Conservation (phyloP, 1,139 yeast genomes). For the Pichia sp. region DNA sequence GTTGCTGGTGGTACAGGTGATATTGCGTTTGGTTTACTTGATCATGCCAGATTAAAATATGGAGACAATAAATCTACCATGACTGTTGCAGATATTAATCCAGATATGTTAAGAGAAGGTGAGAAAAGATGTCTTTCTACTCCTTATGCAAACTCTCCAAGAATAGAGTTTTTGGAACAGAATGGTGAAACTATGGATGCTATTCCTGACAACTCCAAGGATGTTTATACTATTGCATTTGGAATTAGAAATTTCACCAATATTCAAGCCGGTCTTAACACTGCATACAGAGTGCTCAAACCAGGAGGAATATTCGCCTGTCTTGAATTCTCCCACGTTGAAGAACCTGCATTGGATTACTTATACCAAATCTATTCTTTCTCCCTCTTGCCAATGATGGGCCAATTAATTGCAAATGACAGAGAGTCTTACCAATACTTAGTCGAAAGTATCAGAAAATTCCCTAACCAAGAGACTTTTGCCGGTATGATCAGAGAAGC, state of each 20-base stretch:
- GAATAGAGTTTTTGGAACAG: conserved; percentile 79
- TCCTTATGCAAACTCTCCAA: conserved; percentile 38
- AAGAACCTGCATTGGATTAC: conserved; percentile 65
- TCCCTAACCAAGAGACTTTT: conserved; percentile 89
- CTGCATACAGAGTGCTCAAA: conserved; percentile 89
- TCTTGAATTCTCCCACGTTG: conserved; percentile 88
- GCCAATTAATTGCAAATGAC: conserved; percentile 91
- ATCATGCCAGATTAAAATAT: conserved; percentile 76
- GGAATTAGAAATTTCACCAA: conserved; percentile 96
- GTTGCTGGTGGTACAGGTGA: conserved; percentile 99
- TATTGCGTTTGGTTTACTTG: conserved; percentile 89
- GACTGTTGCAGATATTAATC: conserved; percentile 91
- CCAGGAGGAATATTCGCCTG: conserved; percentile 99
- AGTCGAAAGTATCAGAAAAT: conserved; percentile 86
- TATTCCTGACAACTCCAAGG: conserved; percentile 82
- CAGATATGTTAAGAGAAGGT: conserved; percentile 95
- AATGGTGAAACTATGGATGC: conserved; percentile 87
- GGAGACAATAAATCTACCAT: conserved; percentile 71
- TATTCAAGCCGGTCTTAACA: conserved; percentile 84
- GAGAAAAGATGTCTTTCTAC: conserved; percentile 54
- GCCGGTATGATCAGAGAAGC: conserved; percentile 90
- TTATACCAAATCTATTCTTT: conserved; percentile 85
- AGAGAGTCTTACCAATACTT: conserved; percentile 92
- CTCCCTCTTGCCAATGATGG: conserved; percentile 85
- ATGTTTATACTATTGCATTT: conserved; percentile 91